Evolutionary conservation across 768 basidiomycete genomes (phyloP), one percentile per base, ranked within the genome.

Genomic region (Wakefieldia striispora): DNA sequence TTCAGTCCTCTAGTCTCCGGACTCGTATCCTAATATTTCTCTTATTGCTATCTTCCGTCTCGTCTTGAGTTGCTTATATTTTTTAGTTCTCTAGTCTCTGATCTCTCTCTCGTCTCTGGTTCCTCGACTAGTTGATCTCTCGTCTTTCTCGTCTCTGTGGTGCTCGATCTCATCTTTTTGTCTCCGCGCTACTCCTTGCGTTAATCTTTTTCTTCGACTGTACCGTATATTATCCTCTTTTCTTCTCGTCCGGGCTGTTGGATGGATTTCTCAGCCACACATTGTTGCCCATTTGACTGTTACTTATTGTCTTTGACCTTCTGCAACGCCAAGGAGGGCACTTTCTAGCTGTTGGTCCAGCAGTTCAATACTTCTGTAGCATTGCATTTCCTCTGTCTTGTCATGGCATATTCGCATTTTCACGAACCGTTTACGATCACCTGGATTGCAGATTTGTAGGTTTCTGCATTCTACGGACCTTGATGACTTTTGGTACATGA

Each of bases 261-360:
- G 58, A 65, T 67, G 42, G 64, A 67, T 55, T 67, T 60, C 69
- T 58, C 59, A 53, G 64, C 64, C 64, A 52, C 45, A 40, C 40
- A 17, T 42, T 36, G 47, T 57, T 56, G 39, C 23, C 24, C 8
- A 14, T 64, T 65, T 55, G 36, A 33, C 34, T 65, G 65, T 61
- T 53, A 69, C 69, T 69, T 70, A 69, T 69, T 56, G 40, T 45
- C 63, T 65, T 61, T 65, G 54, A 65, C 66, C 65, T 70, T 66
- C 69, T 64, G 63, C 57, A 57, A 50, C 62, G 60, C 56, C 62
- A 55, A 64, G 66, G 69, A 67, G 67, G 55, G 59, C 66, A 49
- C 59, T 63, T 56, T 63, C 57, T 37, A 52, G 52, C 54, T 57
- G 51, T 67, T 55, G 62, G 61, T 60, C 58, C 57, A 59, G 59